Evolutionary conservation across 257 asterid species (phyloP).

Genomic region (Mentha longifolia): DNA sequence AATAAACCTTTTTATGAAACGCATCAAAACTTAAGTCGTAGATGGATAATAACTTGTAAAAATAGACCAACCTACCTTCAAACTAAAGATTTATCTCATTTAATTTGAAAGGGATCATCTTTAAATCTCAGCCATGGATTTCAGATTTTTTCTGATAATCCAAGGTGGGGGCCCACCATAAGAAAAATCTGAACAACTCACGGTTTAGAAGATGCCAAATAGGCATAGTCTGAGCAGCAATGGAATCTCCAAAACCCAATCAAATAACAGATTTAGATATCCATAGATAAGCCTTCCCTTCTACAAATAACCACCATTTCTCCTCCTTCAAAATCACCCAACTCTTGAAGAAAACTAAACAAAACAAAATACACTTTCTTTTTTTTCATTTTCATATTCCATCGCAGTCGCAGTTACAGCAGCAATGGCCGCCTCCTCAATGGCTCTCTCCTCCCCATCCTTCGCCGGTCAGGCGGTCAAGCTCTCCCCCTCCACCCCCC

Average conservation of each 20-base stretch:
- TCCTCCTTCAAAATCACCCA: background rate
- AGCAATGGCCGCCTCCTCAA: conserved; percentile 54
- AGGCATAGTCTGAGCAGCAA: background rate
- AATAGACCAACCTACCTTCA: no score
- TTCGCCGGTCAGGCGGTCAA: conserved; percentile 53
- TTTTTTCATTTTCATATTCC: background rate
- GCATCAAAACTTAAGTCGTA: no score
- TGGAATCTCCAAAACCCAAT: conserved; percentile 22
- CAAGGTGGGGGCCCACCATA: background rate
- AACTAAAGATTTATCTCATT: no score
- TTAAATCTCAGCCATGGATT: background rate
- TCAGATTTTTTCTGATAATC: background rate
- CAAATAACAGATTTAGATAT: conserved; percentile 1
- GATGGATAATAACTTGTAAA: no score
- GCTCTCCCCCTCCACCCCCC: conserved; percentile 42
- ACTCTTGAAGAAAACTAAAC: background rate
- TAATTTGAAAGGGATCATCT: no score
- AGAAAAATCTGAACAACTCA: background rate
- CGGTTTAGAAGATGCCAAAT: conserved; percentile 2
- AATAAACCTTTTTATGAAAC: no score
- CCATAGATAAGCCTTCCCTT: conserved; percentile 8
- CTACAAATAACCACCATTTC: conserved; percentile 12
- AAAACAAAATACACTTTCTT: background rate
- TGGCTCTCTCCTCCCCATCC: conserved; percentile 65
- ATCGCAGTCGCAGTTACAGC: background rate